A percentile compares a stretch with the other conserved stretches of the same genome.
These are phyloP conservation scores for Ogataea kodamae DNA, from an alignment of 805 yeast species.

Conservation along the genomic window DNA sequence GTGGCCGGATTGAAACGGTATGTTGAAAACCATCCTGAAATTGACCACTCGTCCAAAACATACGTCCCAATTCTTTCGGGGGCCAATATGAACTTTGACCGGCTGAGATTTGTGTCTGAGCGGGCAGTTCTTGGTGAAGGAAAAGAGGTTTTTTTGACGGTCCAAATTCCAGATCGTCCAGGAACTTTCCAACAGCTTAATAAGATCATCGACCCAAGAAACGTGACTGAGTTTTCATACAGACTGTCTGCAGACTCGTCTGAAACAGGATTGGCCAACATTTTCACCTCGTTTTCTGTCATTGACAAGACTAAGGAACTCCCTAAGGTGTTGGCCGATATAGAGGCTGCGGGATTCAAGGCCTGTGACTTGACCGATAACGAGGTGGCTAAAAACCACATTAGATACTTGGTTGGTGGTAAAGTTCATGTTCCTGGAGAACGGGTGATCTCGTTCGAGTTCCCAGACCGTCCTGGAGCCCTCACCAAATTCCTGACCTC, in stretches of 20 bases:
- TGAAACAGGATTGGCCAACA: constrained; percentile 54
- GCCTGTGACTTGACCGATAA: constrained; percentile 87
- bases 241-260: constrained; percentile 53
- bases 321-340: constrained; percentile 52
- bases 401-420: constrained; percentile 95
- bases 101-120: constrained; percentile 92
- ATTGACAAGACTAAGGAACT: constrained; percentile 73
- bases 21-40: constrained; percentile 61
- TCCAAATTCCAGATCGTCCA: constrained; percentile 87
- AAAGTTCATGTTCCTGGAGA: constrained; percentile 71
- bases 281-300: constrained; percentile 86
- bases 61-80: constrained; percentile 89
- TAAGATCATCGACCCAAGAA: constrained; percentile 75
- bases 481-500: constrained; percentile 72
- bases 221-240: constrained; percentile 92
- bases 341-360: constrained; percentile 61
- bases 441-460: constrained; percentile 78
- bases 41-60: constrained; percentile 64
- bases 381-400: constrained; percentile 94
- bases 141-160: constrained; percentile 86
- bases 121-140: constrained; percentile 99
- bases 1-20: constrained; percentile 94
- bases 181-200: constrained; percentile 85
- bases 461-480: constrained; percentile 98
- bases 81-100: constrained; percentile 97